Base-by-base conservation (phyloP, 108 stramenopile genomes). In the Skeletonema marinoi region DNA sequence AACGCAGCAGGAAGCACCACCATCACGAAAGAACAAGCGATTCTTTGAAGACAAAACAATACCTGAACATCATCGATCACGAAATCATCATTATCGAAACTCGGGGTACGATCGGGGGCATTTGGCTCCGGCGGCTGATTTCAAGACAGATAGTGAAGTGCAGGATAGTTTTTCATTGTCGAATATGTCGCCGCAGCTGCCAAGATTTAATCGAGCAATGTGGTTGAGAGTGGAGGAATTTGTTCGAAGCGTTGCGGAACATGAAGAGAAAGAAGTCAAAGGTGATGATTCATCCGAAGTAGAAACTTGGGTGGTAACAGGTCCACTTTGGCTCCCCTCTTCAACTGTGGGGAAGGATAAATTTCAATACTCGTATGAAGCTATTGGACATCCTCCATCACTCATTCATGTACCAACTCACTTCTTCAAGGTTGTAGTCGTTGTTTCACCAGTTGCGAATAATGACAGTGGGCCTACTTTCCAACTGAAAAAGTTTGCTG, bases 41-140 rank as follows among this genome's bases (percentile, higher is more conserved):
- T 96, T 96, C 75, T 74, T 66, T 70, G 91, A 92, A 77, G 92
- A 93, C 59, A 59, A 68, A 44, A 54, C 73, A 2, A 68, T 96
- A 4, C 70, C 74, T 2, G 78, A 81, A 17, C 61, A 69, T 39
- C 86, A 78, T 71, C 84, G 91, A n/a, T 89, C 92, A 3, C 75
- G 84, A 8, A 82, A 89, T 72, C 65, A 72, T 6, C 80, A 92
- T 70, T 96, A 92, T 72, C 70, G 77, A 10, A 70, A 88, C 30
- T 88, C 88, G 44, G 95, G 92, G 3, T 96, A 83, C 56, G 95
- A 96, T 81, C 86, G 92, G n/a, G 95, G 95, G 13, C 94, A 95
- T 68, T 62, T 91, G 77, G 90, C 92, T 58, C 88, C 90, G 5
- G 90, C 90, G 17, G 89, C 89, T 0, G 89, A 93, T 65, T 92